Conservation (phyloP, 2,329 filamentous ascomycete genomes). For the Botrytis byssoidea region DNA sequence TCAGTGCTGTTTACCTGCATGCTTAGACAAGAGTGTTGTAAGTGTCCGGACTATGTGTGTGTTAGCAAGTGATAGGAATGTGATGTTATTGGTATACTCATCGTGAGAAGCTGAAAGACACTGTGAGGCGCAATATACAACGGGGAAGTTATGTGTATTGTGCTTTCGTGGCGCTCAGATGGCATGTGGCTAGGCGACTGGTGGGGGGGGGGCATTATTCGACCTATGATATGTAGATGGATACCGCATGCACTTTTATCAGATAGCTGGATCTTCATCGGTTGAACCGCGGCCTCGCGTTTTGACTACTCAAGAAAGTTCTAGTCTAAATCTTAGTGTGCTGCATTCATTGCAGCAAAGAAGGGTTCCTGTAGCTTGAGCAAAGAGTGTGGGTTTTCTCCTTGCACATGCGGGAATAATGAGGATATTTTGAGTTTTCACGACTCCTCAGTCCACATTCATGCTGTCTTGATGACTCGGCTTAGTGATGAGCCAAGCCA, state of each 20-base stretch:
- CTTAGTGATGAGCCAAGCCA: neutral
- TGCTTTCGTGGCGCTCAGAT: neutral
- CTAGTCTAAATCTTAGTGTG: neutral
- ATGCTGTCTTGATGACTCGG: neutral
- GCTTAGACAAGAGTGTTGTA: neutral
- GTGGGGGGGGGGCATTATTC: neutral
- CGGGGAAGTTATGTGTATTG: neutral
- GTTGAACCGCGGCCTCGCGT: neutral
- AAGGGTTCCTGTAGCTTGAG: neutral
- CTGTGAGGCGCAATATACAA: neutral
- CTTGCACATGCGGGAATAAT: no score
- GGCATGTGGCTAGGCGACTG: neutral
- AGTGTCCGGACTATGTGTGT: neutral
- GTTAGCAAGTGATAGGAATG: neutral
- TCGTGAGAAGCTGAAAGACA: slow-evolving; percentile 4
- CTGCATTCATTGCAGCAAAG: no score
- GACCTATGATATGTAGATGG: neutral
- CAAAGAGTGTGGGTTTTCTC: neutral
- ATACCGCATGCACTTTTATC: neutral
- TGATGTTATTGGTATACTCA: neutral
- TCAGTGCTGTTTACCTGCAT: neutral
- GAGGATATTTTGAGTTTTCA: neutral
- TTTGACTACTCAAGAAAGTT: neutral
- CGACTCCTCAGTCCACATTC: neutral
- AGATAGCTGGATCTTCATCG: neutral